Conservation (phyloP, 75 land plant species). For the Sequoiadendron giganteum region DNA sequence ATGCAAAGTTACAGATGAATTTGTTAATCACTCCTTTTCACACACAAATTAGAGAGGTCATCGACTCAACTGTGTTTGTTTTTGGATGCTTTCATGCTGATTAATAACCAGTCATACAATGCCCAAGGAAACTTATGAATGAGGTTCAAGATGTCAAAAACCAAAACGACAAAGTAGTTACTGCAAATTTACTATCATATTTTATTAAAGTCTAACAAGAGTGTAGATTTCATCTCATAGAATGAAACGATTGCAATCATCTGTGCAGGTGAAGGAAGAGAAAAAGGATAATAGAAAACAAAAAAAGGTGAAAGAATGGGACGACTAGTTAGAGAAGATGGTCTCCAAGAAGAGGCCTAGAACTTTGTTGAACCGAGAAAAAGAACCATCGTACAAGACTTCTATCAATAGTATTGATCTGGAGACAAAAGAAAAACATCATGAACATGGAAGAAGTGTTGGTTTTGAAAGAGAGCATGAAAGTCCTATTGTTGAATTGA, state of each 20-base stretch:
- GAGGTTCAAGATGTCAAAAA: too few species aligned
- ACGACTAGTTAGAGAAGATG: neutral
- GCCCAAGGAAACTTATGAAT: too few species aligned
- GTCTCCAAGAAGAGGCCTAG: conserved; percentile 17
- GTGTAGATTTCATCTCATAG: too few species aligned
- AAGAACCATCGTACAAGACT: neutral
- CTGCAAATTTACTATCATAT: too few species aligned
- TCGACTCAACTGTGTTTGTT: too few species aligned
- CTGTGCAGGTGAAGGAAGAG: conserved; percentile 38
- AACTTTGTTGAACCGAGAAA: conserved; percentile 6
- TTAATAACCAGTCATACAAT: too few species aligned
- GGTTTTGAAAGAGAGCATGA: neutral
- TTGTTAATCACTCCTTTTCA: too few species aligned
- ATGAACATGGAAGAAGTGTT: neutral
- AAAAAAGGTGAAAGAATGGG: neutral
- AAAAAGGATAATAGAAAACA: neutral
- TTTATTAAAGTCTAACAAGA: too few species aligned
- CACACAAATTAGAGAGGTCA: too few species aligned
- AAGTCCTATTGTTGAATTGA: neutral
- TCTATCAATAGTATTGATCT: neutral
- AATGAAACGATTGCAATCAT: conserved; percentile 15
- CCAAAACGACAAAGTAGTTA: too few species aligned
- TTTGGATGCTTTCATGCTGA: too few species aligned
- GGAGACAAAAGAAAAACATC: neutral
- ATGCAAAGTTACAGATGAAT: too few species aligned